Percentiles rank a stretch among this genome's conserved stretches.
Conservation (phyloP, 2,329 filamentous ascomycete species). For the Hypoxylon sp. region DNA sequence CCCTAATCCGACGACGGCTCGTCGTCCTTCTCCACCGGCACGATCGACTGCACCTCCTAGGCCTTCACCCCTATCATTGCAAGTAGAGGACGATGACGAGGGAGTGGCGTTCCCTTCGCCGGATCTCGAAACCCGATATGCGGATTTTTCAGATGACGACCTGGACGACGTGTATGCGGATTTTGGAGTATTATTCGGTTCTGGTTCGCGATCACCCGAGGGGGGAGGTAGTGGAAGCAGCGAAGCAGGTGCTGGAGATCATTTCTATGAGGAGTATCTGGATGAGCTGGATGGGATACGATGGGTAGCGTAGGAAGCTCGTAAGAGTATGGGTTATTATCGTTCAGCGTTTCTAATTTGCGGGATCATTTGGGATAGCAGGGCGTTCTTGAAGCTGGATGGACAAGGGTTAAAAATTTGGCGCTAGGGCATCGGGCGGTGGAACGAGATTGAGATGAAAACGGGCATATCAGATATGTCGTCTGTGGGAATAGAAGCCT, state of each 20-base stretch:
- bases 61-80: background rate
- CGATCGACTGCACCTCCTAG: slow-evolving; percentile 2
- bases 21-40: slow-evolving; percentile 10
- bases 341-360: background rate
- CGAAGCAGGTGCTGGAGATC: slow-evolving; percentile 55
- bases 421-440: slow-evolving; percentile 10
- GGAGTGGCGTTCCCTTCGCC: slow-evolving; percentile 64
- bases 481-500: slow-evolving; percentile 27
- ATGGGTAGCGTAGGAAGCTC: slow-evolving; percentile 56
- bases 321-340: slow-evolving; percentile 11
- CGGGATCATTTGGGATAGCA: background rate
- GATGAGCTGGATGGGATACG: slow-evolving; percentile 70
- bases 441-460: slow-evolving; percentile 10
- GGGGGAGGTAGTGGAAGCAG: slow-evolving; percentile 44
- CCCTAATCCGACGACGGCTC: background rate
- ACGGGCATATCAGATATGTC: slow-evolving; percentile 14
- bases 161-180: slow-evolving; percentile 69
- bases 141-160: slow-evolving; percentile 59
- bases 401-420: slow-evolving; percentile 8
- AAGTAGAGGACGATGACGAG: slow-evolving; percentile 61
- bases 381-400: slow-evolving; percentile 15
- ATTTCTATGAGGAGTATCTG: slow-evolving; percentile 68
- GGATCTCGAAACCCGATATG: slow-evolving; percentile 63
- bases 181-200: slow-evolving; percentile 67
- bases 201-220: slow-evolving; percentile 42